phyloP scores from a whole-genome alignment of 1,284 basidiomycete genomes.

The Hemileia vastatrix region DNA sequence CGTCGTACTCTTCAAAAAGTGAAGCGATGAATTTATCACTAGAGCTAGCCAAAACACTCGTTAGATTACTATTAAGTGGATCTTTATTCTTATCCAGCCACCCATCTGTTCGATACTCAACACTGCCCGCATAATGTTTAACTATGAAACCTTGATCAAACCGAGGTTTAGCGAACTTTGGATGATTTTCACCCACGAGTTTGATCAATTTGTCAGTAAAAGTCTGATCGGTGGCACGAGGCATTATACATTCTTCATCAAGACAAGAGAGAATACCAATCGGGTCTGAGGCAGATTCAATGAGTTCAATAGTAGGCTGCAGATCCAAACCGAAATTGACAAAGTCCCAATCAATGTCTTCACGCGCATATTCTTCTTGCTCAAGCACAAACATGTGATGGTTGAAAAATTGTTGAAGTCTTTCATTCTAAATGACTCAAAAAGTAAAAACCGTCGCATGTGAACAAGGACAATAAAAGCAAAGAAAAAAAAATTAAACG shows the following conservation, averaged over 20 bases:
- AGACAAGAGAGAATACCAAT: constrained; percentile 89
- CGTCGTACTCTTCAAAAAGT: constrained; percentile 75
- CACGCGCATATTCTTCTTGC: constrained; percentile 95
- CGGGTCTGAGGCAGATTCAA: constrained; percentile 59
- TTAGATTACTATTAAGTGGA: constrained; percentile 92
- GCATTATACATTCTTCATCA: constrained; percentile 99
- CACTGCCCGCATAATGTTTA: constrained; percentile 91
- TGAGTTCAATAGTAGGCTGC: constrained; percentile 96
- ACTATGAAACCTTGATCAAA: constrained; percentile 90
- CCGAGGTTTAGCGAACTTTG: constrained; percentile 75
- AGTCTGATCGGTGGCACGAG: constrained; percentile 85
- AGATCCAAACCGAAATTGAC: constrained; percentile 97
- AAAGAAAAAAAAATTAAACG: constrained; percentile 5
- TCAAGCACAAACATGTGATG: constrained; percentile 99
- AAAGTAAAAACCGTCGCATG: too few relatives aligned
- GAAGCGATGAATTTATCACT: constrained; percentile 69
- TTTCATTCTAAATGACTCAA: constrained; percentile 6
- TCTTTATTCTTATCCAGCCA: constrained; percentile 99
- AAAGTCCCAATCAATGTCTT: constrained; percentile 97
- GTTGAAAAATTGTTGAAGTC: constrained; percentile 52
- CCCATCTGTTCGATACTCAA: constrained; percentile 89
- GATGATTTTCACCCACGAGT: constrained; percentile 48
- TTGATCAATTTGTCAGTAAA: constrained; percentile 85
- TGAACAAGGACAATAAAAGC: constrained; percentile 61
- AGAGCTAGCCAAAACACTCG: constrained; percentile 74